Evolutionary conservation across 495 filamentous ascomycete species (phyloP).

Genomic region (Penicillium arizonense): DNA sequence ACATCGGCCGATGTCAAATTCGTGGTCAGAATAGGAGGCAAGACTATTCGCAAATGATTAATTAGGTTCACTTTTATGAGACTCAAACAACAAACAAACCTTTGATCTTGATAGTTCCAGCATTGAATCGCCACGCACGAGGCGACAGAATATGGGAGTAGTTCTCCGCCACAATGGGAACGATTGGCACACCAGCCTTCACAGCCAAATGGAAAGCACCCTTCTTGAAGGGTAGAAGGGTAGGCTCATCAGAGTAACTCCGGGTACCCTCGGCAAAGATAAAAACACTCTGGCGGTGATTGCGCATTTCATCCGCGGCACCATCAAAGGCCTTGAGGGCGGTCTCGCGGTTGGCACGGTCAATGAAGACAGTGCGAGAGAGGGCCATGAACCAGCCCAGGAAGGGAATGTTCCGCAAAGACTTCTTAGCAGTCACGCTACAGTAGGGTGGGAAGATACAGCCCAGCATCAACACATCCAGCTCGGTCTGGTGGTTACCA

Average conservation of each 20-base stretch:
- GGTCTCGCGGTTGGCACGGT: slow-evolving; percentile 75
- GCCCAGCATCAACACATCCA: slow-evolving; percentile 91
- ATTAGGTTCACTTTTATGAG: neutral
- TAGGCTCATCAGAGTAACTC: slow-evolving; percentile 79
- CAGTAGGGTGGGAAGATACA: slow-evolving; percentile 85
- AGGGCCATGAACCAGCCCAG: slow-evolving; percentile 96
- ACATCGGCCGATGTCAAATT: slow-evolving; percentile 78
- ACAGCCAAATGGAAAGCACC: slow-evolving; percentile 96
- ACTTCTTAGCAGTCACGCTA: slow-evolving; percentile 90
- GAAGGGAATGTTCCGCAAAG: slow-evolving; percentile 76
- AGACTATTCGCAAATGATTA: slow-evolving; percentile 46
- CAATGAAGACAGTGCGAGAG: slow-evolving; percentile 90
- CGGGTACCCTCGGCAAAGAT: slow-evolving; percentile 95
- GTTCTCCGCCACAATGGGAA: slow-evolving; percentile 81
- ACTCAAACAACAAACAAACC: slow-evolving; percentile 46
- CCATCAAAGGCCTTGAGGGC: slow-evolving; percentile 84
- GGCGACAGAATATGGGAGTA: slow-evolving; percentile 81
- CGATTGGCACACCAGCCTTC: slow-evolving; percentile 88
- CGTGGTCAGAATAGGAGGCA: slow-evolving; percentile 82
- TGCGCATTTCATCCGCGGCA: slow-evolving; percentile 75
- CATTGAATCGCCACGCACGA: slow-evolving; percentile 64
- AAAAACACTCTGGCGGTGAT: slow-evolving; percentile 78
- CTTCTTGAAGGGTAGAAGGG: slow-evolving; percentile 91
- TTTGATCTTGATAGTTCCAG: slow-evolving; percentile 76
- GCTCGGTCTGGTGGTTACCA: slow-evolving; percentile 90